Evolutionary conservation across 2,329 filamentous ascomycete genomes (phyloP).

Genomic region (Beauveria sp.): DNA sequence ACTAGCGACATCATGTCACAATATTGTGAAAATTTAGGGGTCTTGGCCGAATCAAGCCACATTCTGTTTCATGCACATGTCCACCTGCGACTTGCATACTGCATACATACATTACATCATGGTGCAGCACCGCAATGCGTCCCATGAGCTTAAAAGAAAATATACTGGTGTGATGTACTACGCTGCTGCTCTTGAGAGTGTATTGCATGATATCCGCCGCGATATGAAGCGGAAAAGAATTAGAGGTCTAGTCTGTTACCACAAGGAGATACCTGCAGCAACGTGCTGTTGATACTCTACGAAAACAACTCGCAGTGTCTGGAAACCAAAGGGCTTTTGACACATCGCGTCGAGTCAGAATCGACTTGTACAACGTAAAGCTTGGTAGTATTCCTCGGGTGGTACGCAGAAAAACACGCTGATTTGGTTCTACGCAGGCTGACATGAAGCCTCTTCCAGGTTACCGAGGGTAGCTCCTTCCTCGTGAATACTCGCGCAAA

Average conservation of each 20-base stretch:
- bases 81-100: constrained; percentile 22
- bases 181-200: constrained; percentile 26
- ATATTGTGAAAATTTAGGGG: constrained; percentile 29
- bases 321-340: constrained; percentile 32
- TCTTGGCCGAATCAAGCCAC: constrained; percentile 25
- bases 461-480: neutral
- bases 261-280: constrained; percentile 34
- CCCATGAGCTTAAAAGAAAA: constrained; percentile 17
- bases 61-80: constrained; percentile 35
- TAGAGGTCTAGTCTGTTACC: constrained; percentile 29
- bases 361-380: constrained; percentile 14
- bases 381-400: constrained; percentile 20
- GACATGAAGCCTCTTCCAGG: neutral
- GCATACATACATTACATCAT: constrained; percentile 31
- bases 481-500: neutral
- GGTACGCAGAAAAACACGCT: constrained; percentile 11
- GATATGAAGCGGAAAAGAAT: constrained; percentile 20
- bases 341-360: constrained; percentile 13
- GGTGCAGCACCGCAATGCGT: constrained; percentile 14
- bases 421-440: neutral
- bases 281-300: constrained; percentile 27
- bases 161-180: constrained; percentile 17
- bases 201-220: constrained; percentile 30
- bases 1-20: constrained; percentile 23
- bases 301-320: constrained; percentile 18